Percentiles rank a stretch among this genome's conserved stretches.
Conservation (phyloP, 495 filamentous ascomycete species). For the Daldinia childiae region DNA sequence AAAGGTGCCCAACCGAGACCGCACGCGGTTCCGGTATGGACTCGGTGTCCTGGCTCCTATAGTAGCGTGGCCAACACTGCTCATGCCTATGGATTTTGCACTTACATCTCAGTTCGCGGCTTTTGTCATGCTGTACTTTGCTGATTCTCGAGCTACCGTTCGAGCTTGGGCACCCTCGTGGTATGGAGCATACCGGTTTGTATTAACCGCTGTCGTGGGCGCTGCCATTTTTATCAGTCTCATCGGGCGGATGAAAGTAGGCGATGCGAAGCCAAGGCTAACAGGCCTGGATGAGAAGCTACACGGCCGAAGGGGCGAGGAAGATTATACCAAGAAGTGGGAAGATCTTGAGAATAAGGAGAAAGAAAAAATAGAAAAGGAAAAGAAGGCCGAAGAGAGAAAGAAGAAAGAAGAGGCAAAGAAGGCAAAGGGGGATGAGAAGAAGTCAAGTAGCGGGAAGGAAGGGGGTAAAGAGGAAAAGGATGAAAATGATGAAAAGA, state of each 20-base stretch:
- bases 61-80: conserved; percentile 91
- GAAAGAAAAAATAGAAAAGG: conserved; percentile 57
- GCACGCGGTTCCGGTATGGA: conserved; percentile 71
- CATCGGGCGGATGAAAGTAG: conserved; percentile 86
- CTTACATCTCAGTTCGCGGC: conserved; percentile 89
- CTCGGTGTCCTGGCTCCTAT: conserved; percentile 84
- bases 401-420: conserved; percentile 52
- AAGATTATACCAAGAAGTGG: conserved; percentile 69
- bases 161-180: conserved; percentile 88
- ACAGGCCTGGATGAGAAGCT: conserved; percentile 69
- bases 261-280: conserved; percentile 57
- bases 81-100: conserved; percentile 87
- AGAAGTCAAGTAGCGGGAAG: conserved; percentile 29
- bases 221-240: conserved; percentile 85
- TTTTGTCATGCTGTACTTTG: conserved; percentile 90
- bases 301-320: conserved; percentile 53
- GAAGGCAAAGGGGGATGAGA: conserved; percentile 43
- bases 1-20: conserved; percentile 45
- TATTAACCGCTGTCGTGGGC: conserved; percentile 93
- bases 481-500: too few species aligned
- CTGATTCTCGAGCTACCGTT: conserved; percentile 77
- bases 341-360: conserved; percentile 66
- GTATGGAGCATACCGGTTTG: conserved; percentile 95
- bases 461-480: background rate
- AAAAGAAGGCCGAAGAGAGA: conserved; percentile 51